Percentiles rank a stretch among this genome's conserved stretches.
phyloP scores from a whole-genome alignment of 192 early-diverging fungal genomes.

The Coemansia javaensis region DNA sequence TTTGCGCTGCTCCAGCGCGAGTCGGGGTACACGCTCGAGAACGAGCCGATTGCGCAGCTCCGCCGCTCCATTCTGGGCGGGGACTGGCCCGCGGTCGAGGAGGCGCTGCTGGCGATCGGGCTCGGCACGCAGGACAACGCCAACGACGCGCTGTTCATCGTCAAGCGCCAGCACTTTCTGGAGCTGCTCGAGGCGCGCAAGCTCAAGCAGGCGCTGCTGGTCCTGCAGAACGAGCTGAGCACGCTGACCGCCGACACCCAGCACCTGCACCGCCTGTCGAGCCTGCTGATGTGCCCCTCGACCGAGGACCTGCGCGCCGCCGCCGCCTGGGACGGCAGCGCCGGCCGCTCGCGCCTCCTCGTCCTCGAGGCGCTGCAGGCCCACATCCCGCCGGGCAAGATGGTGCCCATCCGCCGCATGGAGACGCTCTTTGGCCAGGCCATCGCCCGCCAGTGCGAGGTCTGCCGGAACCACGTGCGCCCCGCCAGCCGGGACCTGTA shows the following conservation, averaged over 20 bases:
- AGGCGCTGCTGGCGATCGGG: slow-evolving; percentile 49
- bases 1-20: slow-evolving; percentile 69
- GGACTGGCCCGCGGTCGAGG: slow-evolving; percentile 68
- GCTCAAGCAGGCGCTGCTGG: slow-evolving; percentile 66
- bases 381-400: slow-evolving; percentile 70
- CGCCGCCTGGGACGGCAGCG: slow-evolving; percentile 77
- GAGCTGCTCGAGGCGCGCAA: slow-evolving; percentile 73
- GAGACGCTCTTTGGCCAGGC: slow-evolving; percentile 81
- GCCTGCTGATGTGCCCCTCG: slow-evolving; percentile 25
- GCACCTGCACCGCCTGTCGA: slow-evolving; percentile 68
- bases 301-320: slow-evolving; percentile 61
- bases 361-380: slow-evolving; percentile 50
- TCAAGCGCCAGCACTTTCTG: slow-evolving; percentile 86
- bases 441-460: slow-evolving; percentile 60
- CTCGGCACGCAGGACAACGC: slow-evolving; percentile 8
- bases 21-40: slow-evolving; percentile 75
- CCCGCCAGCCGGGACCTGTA: slow-evolving; percentile 24
- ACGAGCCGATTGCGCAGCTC: slow-evolving; percentile 62
- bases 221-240: slow-evolving; percentile 77
- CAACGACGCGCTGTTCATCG: slow-evolving; percentile 57
- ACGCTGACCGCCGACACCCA: slow-evolving; percentile 64
- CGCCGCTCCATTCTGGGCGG: slow-evolving; percentile 69
- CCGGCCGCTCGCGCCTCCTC: slow-evolving; percentile 46
- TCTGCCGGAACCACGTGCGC: slow-evolving; percentile 77
- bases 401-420: slow-evolving; percentile 86